A percentile compares a stretch with the other conserved stretches of the same genome.
Evolutionary conservation across 1,139 yeast species (phyloP).

Genomic region (Yamadazyma aaseri): DNA sequence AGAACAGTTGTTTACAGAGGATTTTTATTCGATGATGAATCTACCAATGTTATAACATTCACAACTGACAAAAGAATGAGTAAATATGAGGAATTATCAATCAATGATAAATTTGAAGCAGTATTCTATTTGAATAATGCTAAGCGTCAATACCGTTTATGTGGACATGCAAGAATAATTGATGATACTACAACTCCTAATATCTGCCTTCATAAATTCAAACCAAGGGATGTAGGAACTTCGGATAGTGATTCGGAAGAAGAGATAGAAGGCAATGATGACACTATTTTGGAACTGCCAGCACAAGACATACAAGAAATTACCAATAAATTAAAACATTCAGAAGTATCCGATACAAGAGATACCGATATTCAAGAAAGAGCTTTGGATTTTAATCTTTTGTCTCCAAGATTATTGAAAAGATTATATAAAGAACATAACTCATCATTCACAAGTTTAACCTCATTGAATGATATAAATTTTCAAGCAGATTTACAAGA

Average conservation of each 20-base stretch:
- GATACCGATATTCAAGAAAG: slow-evolving; percentile 7
- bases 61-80: slow-evolving; percentile 72
- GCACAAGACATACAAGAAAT: background rate
- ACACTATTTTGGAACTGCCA: background rate
- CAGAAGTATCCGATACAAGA: background rate
- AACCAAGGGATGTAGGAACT: slow-evolving; percentile 16
- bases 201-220: slow-evolving; percentile 30
- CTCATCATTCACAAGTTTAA: slow-evolving; percentile 27
- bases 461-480: slow-evolving; percentile 15
- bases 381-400: slow-evolving; percentile 17
- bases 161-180: slow-evolving; percentile 59
- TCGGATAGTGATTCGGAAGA: slow-evolving; percentile 14
- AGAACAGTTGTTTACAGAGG: slow-evolving; percentile 76
- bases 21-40: slow-evolving; percentile 67
- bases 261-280: slow-evolving; percentile 6
- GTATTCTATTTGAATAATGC: slow-evolving; percentile 66
- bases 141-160: slow-evolving; percentile 68
- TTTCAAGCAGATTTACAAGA: slow-evolving; percentile 13
- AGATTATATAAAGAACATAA: slow-evolving; percentile 15
- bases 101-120: slow-evolving; percentile 64
- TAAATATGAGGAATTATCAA: slow-evolving; percentile 54
- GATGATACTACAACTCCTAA: slow-evolving; percentile 34
- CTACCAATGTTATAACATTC: slow-evolving; percentile 66
- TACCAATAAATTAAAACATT: slow-evolving; percentile 1
- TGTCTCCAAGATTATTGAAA: slow-evolving; percentile 26